A percentile compares a stretch with the other conserved stretches of the same genome.
Conservation (phyloP, 257 asterid genomes). For the Przewalskia tangutica region DNA sequence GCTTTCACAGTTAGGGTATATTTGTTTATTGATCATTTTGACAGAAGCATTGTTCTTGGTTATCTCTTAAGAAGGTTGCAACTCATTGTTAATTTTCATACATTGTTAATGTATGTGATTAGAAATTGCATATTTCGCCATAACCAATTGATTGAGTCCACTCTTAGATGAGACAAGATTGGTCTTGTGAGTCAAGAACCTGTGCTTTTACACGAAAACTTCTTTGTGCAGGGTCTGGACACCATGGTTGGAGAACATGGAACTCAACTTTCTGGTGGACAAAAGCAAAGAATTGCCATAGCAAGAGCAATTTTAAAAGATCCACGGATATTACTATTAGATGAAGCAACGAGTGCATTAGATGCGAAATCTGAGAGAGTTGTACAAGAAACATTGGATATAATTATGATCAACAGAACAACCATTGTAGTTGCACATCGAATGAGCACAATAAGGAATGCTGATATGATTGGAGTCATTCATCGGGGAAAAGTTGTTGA, state of each 20-base stretch:
- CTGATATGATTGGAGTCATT: constrained; percentile 68
- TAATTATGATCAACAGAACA: constrained; percentile 74
- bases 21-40: neutral
- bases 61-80: neutral
- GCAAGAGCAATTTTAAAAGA: constrained; percentile 77
- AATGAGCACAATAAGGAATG: constrained; percentile 67
- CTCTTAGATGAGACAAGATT: constrained; percentile 23
- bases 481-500: too few relatives aligned
- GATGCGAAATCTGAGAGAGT: constrained; percentile 87
- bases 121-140: neutral
- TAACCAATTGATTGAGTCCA: neutral
- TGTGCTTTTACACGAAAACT: constrained; percentile 21
- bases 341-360: constrained; percentile 84
- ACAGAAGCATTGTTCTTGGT: neutral
- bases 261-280: constrained; percentile 93
- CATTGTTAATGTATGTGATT: neutral
- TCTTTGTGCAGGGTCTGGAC: constrained; percentile 46
- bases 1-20: constrained; percentile 94
- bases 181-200: constrained; percentile 93
- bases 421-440: constrained; percentile 84
- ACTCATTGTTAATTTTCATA: neutral
- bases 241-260: constrained; percentile 85
- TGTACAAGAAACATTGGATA: constrained; percentile 79
- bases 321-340: constrained; percentile 69
- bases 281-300: constrained; percentile 79